A percentile compares a stretch with the other conserved stretches of the same genome.
Conservation (phyloP, 2,329 filamentous ascomycete species). For the Hymenoscyphus scutula region DNA sequence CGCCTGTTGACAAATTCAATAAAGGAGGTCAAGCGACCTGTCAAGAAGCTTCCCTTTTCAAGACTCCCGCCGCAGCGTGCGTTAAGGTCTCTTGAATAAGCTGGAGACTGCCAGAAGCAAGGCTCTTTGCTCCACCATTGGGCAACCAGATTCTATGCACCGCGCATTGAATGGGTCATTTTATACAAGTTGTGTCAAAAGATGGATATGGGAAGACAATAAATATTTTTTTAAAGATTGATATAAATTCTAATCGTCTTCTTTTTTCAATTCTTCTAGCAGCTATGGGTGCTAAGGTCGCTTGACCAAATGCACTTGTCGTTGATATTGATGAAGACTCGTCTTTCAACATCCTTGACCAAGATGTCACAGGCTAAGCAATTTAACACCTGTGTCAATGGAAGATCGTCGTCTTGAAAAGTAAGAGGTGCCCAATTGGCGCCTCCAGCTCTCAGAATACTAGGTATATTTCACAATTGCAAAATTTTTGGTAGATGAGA, state of each 20-base stretch:
- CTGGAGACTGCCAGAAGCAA: background rate
- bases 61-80: background rate
- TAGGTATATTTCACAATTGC: background rate
- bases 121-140: background rate
- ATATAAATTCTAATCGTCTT: background rate
- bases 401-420: too few species aligned
- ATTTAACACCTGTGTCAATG: too few species aligned
- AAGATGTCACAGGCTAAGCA: too few species aligned
- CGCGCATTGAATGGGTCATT: background rate
- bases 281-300: too few species aligned
- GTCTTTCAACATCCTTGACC: too few species aligned
- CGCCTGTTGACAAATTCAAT: background rate
- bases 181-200: background rate
- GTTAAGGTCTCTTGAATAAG: background rate
- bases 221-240: background rate
- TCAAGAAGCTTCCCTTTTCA: background rate
- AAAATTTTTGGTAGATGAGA: background rate
- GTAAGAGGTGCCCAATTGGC: background rate
- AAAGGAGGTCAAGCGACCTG: background rate
- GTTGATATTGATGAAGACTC: too few species aligned
- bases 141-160: background rate
- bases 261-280: background rate
- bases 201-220: background rate
- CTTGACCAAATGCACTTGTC: too few species aligned
- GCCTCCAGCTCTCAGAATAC: background rate